These are phyloP conservation scores for Leucocoprinus leucothites DNA, from an alignment of 768 basidiomycete genomes.

Conservation along the genomic window DNA sequence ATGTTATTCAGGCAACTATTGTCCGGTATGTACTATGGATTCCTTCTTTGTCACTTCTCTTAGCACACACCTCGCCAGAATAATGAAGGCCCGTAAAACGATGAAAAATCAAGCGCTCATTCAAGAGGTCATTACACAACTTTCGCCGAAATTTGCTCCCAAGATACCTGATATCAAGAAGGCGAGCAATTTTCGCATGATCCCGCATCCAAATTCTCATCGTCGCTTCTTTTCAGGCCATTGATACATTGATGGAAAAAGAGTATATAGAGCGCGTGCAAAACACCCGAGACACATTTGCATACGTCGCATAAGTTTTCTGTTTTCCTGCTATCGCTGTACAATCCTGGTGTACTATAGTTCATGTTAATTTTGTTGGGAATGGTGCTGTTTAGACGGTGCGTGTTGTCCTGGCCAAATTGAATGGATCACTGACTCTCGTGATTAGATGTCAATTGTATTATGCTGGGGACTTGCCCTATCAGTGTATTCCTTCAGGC, in stretches of 20 bases:
- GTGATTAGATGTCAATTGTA: neutral
- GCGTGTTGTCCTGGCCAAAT: neutral
- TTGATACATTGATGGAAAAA: constrained; percentile 91
- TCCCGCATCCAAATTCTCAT: neutral
- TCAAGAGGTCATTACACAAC: constrained; percentile 87
- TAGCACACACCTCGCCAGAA: constrained; percentile 40
- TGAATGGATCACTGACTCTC: neutral
- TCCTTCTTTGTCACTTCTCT: neutral
- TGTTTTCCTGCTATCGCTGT: constrained; percentile 10
- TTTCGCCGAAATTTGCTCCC: constrained; percentile 84
- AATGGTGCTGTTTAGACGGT: constrained; percentile 2
- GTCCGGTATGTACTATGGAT: constrained; percentile 54
- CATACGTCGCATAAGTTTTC: constrained; percentile 61
- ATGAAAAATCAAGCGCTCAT: constrained; percentile 93
- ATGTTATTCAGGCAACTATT: constrained; percentile 93
- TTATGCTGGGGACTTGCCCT: neutral
- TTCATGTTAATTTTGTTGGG: neutral
- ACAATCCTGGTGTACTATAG: constrained; percentile 11
- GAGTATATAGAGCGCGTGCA: constrained; percentile 97
- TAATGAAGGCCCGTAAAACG: constrained; percentile 95
- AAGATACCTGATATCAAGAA: constrained; percentile 98
- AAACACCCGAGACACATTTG: constrained; percentile 83
- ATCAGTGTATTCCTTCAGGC: neutral
- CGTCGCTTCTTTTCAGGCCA: constrained; percentile 53
- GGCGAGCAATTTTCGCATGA: constrained; percentile 34